Evolutionary conservation across 176 grass and related monocot genomes (phyloP).

Genomic region (Elymus sibiricus): DNA sequence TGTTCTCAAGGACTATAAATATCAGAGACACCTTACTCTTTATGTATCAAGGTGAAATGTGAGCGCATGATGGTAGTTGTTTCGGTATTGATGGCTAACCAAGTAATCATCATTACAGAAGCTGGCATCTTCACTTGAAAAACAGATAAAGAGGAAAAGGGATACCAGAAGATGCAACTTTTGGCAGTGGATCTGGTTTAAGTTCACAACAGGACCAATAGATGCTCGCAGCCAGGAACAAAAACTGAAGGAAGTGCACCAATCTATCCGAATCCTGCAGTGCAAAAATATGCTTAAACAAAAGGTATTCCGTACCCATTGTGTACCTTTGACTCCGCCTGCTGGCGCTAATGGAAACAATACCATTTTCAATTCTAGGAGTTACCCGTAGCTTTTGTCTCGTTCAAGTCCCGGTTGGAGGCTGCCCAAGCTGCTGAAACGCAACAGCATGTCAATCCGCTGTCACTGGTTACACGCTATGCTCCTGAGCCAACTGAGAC

Average conservation of each 20-base stretch:
- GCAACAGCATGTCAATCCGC: no score
- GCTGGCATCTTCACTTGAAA: conserved; percentile 48
- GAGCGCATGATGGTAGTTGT: background rate
- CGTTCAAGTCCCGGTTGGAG: no score
- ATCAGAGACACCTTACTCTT: background rate
- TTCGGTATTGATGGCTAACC: conserved; percentile 7
- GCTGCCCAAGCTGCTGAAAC: no score
- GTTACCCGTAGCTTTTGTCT: no score
- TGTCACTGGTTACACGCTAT: conserved; percentile 59
- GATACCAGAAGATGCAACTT: conserved; percentile 27
- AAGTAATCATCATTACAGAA: conserved; percentile 42
- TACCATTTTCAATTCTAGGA: no score
- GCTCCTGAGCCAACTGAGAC: conserved; percentile 73
- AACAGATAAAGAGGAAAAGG: conserved; percentile 44
- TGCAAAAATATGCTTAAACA: conserved; percentile 64
- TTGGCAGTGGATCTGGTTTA: conserved; percentile 41
- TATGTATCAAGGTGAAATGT: background rate
- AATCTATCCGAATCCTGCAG: conserved; percentile 50
- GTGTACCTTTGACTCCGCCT: no score
- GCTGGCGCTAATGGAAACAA: no score
- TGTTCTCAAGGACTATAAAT: background rate
- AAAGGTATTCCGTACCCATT: conserved; percentile 62
- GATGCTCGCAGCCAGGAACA: conserved; percentile 39
- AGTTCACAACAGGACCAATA: conserved; percentile 34
- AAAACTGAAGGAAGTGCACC: conserved; percentile 41